These are phyloP conservation scores for Ceratocystis lukuohia DNA, from an alignment of 2,329 filamentous ascomycete species.

Conservation along the genomic window DNA sequence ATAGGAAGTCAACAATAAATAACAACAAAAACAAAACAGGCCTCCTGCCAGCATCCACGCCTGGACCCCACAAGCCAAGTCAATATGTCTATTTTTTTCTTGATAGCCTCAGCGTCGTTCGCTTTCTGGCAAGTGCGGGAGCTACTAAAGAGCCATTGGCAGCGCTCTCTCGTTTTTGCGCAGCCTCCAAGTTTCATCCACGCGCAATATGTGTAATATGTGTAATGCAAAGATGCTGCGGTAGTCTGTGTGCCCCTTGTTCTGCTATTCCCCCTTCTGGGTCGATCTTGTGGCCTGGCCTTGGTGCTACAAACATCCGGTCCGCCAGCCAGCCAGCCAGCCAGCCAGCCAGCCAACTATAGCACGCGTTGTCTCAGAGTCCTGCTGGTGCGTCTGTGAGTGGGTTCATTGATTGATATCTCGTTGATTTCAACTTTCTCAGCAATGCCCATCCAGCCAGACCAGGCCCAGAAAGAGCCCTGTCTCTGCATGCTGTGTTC, in stretches of 20 bases:
- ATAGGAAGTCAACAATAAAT: constrained; percentile 2
- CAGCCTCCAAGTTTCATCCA: background rate
- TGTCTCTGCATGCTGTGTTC: background rate
- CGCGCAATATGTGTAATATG: background rate
- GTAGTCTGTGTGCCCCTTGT: background rate
- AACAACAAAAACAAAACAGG: constrained; percentile 2
- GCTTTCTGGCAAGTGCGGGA: background rate
- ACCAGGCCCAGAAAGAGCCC: background rate
- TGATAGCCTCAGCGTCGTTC: background rate
- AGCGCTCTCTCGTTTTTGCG: background rate
- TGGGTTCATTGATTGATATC: background rate
- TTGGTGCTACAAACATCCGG: background rate
- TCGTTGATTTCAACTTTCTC: background rate
- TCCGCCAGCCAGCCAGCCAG: no score
- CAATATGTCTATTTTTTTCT: background rate
- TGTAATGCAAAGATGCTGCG: constrained; percentile 3
- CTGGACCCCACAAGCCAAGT: background rate
- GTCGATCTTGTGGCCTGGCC: background rate
- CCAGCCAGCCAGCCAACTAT: background rate
- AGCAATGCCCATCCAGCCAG: background rate
- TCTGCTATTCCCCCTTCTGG: background rate
- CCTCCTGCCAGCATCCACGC: background rate
- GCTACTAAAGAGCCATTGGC: background rate
- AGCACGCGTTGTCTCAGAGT: background rate
- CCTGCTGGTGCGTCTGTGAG: background rate